Evolutionary conservation across 345 rosid genomes (phyloP), one percentile per base, ranked within the genome.

Genomic region (Eucalyptus leucophloia): DNA sequence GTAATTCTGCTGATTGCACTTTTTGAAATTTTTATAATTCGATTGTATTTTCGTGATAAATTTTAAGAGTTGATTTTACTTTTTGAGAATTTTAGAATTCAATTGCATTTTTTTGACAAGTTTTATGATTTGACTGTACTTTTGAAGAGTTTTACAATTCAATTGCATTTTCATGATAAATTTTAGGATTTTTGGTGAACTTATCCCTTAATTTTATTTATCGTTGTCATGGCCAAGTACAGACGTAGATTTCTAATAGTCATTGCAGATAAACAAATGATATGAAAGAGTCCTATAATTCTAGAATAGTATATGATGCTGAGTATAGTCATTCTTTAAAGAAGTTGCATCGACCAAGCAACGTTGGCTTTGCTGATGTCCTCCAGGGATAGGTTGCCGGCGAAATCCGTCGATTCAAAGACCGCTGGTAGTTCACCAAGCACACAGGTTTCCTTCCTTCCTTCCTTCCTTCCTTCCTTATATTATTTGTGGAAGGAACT

Each of bases 141-240:
- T 53, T 53, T 53, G 26, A 53, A 53, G 26, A 53, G 26, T 21
- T 53, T 53, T 21, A 21, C 5, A 21, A 21, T 0, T 53, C 5
- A 53, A 21, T 53, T 53, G 1, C 26, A 53, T 0, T 8, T 53
- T 53, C 26, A 21, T 53, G 2, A 53, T 53, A 53, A 21, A 53
- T 53, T 53, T 53, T 21, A 8, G 4, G 5, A 53, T 9, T 53
- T 53, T 8, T 0, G 1, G 0, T 3, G 0, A 19, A 53, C 24
- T 8, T 21, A 53, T 53, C 1, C 0, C 10, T 72, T 7, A 3
- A 37, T 21, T 37, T 72, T 37, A 72, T 37, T 5, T 21, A 72
- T 37, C 0, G 1, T 6, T 3, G 16, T 77, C 83, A 21, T 77
- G 9, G 83, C 47, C 28, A 23, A 77, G 47, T 21, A 40, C 7